A percentile compares a stretch with the other conserved stretches of the same genome.
Evolutionary conservation across 2,329 filamentous ascomycete genomes (phyloP).

Genomic region (Tolypocladium capitatum): DNA sequence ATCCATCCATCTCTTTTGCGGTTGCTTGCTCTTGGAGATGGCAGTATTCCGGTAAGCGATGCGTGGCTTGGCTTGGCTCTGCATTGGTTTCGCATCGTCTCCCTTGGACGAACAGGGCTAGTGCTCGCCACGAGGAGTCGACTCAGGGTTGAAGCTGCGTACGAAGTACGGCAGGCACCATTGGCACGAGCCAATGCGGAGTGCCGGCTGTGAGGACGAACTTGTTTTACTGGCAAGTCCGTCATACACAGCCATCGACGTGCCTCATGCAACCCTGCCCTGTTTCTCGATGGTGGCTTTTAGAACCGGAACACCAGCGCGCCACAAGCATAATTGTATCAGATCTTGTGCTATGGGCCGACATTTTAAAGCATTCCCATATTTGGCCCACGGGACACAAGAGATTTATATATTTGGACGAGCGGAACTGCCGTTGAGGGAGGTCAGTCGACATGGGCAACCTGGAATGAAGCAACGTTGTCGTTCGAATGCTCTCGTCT

Average conservation of each 20-base stretch:
- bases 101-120: neutral
- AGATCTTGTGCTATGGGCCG: neutral
- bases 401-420: neutral
- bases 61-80: neutral
- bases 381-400: neutral
- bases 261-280: constrained; percentile 1
- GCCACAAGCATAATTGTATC: neutral
- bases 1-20: neutral
- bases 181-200: neutral
- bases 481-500: too few species aligned
- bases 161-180: neutral
- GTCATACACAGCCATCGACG: neutral
- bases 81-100: neutral
- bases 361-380: neutral
- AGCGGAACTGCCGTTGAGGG: neutral
- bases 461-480: neutral
- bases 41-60: too few species aligned
- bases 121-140: neutral
- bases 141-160: neutral
- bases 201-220: neutral
- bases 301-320: neutral
- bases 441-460: neutral
- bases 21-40: neutral
- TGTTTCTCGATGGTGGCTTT: constrained; percentile 1
- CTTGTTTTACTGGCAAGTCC: too few species aligned